These are phyloP conservation scores for Talaromyces sp. DNA, from an alignment of 2,329 filamentous ascomycete species.

Conservation along the genomic window DNA sequence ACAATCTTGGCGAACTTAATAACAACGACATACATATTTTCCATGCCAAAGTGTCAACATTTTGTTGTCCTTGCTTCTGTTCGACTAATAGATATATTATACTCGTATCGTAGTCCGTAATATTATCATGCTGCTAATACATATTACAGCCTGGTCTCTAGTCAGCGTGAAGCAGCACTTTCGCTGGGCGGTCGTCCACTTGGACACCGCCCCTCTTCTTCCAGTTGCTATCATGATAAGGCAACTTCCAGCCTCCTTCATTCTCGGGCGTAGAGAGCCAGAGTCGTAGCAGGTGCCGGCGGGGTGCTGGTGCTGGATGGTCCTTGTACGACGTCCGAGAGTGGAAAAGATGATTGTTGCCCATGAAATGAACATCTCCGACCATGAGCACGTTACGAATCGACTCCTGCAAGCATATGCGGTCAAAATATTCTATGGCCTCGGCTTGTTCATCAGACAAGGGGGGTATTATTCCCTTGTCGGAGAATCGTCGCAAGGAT, in stretches of 20 bases:
- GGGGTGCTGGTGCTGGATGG: background rate
- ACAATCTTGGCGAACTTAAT: background rate
- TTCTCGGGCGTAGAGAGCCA: background rate
- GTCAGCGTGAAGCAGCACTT: background rate
- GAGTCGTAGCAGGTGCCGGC: background rate
- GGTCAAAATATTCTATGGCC: background rate
- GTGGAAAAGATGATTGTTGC: background rate
- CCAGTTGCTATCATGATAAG: constrained; percentile 5
- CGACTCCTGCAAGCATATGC: background rate
- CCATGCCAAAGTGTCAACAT: background rate
- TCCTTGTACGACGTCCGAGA: background rate
- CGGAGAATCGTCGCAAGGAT: background rate
- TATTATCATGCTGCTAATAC: background rate
- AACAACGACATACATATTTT: background rate
- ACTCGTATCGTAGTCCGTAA: background rate
- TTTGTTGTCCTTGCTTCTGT: background rate
- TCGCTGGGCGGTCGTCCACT: background rate
- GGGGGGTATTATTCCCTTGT: background rate
- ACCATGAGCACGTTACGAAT: background rate
- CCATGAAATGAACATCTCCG: background rate
- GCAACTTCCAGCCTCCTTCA: constrained; percentile 5
- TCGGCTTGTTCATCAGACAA: background rate
- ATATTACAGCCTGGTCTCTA: background rate
- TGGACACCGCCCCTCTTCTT: background rate
- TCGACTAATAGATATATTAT: background rate